Conservation (phyloP, 257 asterid species). For the Misopates orontium region DNA sequence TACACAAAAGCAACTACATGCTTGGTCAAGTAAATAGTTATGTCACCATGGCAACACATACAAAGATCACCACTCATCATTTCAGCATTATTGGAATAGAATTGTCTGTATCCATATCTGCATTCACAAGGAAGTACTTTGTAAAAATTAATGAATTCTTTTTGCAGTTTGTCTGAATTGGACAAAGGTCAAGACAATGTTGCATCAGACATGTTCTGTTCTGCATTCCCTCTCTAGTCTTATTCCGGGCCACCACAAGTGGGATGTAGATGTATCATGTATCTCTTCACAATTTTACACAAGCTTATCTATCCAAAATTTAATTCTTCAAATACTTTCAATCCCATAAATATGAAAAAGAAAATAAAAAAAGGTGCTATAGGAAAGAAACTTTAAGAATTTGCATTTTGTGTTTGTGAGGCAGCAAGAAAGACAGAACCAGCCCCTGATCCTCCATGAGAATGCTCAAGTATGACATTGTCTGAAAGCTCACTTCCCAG, state of each 20-base stretch:
- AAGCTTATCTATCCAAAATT: neutral
- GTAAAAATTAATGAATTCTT: slow-evolving; percentile 19
- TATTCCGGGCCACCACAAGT: slow-evolving; percentile 16
- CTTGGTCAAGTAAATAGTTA: neutral
- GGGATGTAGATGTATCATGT: too few relatives aligned
- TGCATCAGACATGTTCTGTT: slow-evolving; percentile 15
- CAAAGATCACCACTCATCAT: slow-evolving; percentile 5
- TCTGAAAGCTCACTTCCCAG: slow-evolving; percentile 67
- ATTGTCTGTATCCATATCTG: slow-evolving; percentile 27
- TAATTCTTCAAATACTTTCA: neutral
- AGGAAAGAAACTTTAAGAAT: neutral
- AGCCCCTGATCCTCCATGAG: slow-evolving; percentile 81
- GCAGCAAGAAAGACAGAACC: slow-evolving; percentile 76
- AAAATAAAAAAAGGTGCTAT: neutral
- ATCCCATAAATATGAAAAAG: neutral
- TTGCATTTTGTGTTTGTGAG: slow-evolving; percentile 42
- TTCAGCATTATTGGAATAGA: slow-evolving; percentile 26
- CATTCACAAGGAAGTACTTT: neutral
- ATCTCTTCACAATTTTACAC: too few relatives aligned
- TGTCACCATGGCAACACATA: slow-evolving; percentile 8
- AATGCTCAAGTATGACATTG: slow-evolving; percentile 62
- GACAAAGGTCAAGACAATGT: slow-evolving; percentile 30
- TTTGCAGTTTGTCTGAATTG: slow-evolving; percentile 25
- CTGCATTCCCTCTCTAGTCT: slow-evolving; percentile 21
- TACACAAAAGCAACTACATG: neutral